Percentiles rank a stretch among this genome's conserved stretches.
These are phyloP conservation scores for Pythium graminicola DNA, from an alignment of 352 stramenopile species.

Conservation along the genomic window DNA sequence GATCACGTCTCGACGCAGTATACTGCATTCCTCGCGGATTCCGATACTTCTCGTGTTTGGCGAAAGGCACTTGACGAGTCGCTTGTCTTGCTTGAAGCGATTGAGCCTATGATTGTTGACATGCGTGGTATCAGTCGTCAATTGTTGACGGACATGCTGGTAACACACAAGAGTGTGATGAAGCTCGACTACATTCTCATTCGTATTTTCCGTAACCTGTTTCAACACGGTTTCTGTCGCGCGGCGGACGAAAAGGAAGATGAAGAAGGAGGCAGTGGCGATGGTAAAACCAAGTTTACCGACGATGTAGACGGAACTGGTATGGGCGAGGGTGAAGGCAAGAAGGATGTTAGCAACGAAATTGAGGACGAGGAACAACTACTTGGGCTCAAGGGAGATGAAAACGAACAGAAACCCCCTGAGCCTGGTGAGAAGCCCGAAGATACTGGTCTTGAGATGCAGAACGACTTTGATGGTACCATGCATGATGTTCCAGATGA, in stretches of 20 bases:
- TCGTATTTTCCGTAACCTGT: constrained; percentile 94
- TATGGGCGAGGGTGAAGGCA: constrained; percentile 99
- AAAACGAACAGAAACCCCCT: constrained; percentile 64
- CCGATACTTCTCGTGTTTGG: constrained; percentile 16
- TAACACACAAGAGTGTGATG: constrained; percentile 85
- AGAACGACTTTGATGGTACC: constrained; percentile 99
- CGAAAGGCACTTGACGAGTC: constrained; percentile 24
- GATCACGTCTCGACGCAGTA: constrained; percentile 50
- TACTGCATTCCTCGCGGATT: constrained; percentile 24
- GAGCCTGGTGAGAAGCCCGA: constrained; percentile 53
- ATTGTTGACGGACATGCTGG: constrained; percentile 67
- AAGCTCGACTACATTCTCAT: constrained; percentile 96
- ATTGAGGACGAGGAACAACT: constrained; percentile 99
- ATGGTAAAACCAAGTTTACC: constrained; percentile 93
- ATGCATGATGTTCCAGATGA: constrained; percentile 96
- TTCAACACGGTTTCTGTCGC: constrained; percentile 94
- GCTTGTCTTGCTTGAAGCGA: constrained; percentile 43
- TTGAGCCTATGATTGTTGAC: constrained; percentile 58
- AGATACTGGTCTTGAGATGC: constrained; percentile 99
- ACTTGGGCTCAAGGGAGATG: constrained; percentile 94
- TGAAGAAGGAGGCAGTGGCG: constrained; percentile 77
- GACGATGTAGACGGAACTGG: constrained; percentile 98
- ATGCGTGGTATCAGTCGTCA: constrained; percentile 76
- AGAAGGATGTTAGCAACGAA: constrained; percentile 99
- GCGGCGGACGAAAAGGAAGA: constrained; percentile 58